Conservation (phyloP, 1,284 basidiomycete genomes). For the Leccinum variabile region DNA sequence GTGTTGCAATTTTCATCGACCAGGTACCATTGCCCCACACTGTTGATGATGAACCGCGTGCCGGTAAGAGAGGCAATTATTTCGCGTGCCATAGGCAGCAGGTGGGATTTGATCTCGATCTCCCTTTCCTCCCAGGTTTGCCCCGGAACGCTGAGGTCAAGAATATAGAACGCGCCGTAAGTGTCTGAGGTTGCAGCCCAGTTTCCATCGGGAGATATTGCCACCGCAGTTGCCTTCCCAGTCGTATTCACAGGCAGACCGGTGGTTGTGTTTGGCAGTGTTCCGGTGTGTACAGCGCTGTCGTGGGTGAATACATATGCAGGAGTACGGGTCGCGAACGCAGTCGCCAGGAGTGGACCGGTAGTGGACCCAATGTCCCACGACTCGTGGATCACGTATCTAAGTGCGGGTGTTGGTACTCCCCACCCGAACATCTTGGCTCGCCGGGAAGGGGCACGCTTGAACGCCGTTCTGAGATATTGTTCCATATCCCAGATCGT, state of each 20-base stretch:
- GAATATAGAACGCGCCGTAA: slow-evolving; percentile 15
- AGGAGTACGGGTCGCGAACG: too few species aligned
- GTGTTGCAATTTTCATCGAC: too few species aligned
- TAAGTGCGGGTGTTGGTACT: too few species aligned
- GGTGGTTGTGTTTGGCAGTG: neutral
- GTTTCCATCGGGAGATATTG: slow-evolving; percentile 22
- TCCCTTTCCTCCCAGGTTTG: slow-evolving; percentile 10
- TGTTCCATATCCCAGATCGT: too few species aligned
- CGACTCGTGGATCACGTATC: too few species aligned
- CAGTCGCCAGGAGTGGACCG: too few species aligned
- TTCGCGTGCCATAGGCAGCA: neutral
- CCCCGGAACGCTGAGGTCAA: slow-evolving; percentile 9
- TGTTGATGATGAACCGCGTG: slow-evolving; percentile 13
- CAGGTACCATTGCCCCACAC: neutral
- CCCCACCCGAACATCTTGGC: too few species aligned
- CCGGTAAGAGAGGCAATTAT: slow-evolving; percentile 14
- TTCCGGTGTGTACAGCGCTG: neutral
- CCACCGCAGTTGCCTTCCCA: neutral
- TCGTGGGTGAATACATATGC: slow-evolving; percentile 2
- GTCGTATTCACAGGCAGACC: neutral
- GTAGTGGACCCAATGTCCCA: too few species aligned
- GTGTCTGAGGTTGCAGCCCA: slow-evolving; percentile 12
- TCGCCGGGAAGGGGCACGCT: too few species aligned
- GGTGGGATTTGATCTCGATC: neutral
- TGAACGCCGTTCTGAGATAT: too few species aligned